Base-by-base conservation (phyloP, 169 alveolate species). In the Plasmodium knowlesi region DNA sequence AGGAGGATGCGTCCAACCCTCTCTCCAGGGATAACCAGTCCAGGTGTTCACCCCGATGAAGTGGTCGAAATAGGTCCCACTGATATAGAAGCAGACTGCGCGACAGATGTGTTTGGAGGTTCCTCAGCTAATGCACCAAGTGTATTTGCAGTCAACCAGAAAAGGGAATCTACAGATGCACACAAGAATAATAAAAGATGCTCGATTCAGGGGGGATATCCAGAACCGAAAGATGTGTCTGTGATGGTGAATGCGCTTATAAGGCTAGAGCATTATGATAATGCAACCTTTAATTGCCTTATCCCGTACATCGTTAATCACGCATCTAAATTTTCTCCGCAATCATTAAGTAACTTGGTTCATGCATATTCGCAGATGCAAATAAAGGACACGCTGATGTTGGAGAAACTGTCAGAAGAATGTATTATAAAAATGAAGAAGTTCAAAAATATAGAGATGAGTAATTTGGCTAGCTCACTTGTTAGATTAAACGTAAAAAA, bases 371-470 rank as follows among this genome's bases (percentile, higher is more conserved):
- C 94, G 4, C 81, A 89, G 46, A 89, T 89, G 12, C 94, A 89
- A 19, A 89, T 89, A 67, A 43, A 89, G 10, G 57, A 89, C 83
- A 67, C 41, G 0, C 46, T 89, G 46, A 32, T 89, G 57, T 8
- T 89, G 30, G 90, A 79, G 6, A 89, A 79, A 9, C n/a, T 89
- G n/a, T 30, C 72, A 1, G 82, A 39, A 9, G 90, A 78, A 12
- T 89, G 83, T 10, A 79, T 70, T 34, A 46, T 61, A 28, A 89
- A 89, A n/a, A 89, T 89, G n/a, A 78, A 78, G 1, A 89, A 89
- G 71, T 89, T 89, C 61, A 89, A 89, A 89, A 89, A 89, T 73
- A 89, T 28, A 10, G 94, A 89, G 46, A 79, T 89, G 73, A 89
- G 94, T 14, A 89, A 89, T 61, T 89, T 89, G 73, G 94, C 94